phyloP scores from a whole-genome alignment of 2,329 filamentous ascomycete species.

The Pseudogymnoascus sp. region DNA sequence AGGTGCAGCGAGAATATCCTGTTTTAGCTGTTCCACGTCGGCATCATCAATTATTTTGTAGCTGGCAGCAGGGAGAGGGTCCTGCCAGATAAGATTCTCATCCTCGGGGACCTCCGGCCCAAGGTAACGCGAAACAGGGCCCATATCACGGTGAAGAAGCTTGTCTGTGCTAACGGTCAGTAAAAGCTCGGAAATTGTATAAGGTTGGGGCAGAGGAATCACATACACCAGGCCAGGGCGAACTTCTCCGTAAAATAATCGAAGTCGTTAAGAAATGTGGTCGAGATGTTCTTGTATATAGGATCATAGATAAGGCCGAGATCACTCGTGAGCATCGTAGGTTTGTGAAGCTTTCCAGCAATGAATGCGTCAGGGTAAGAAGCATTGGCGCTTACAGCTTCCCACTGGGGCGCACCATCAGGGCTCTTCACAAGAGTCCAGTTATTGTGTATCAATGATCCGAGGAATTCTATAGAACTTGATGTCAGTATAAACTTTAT shows the following conservation, averaged over 20 bases:
- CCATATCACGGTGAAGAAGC: conserved; percentile 53
- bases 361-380: conserved; percentile 48
- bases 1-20: conserved; percentile 38
- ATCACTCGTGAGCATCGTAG: conserved; percentile 49
- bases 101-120: conserved; percentile 50
- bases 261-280: conserved; percentile 33
- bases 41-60: conserved; percentile 39
- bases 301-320: conserved; percentile 47
- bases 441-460: conserved; percentile 52
- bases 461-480: conserved; percentile 34
- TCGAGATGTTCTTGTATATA: conserved; percentile 47
- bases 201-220: neutral
- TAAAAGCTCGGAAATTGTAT: neutral
- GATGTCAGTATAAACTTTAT: neutral
- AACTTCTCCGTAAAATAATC: conserved; percentile 45
- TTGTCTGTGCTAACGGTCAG: conserved; percentile 50
- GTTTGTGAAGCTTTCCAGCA: conserved; percentile 42
- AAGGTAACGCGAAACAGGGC: conserved; percentile 44
- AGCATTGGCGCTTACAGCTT: conserved; percentile 34
- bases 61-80: conserved; percentile 41
- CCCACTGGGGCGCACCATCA: conserved; percentile 50
- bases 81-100: conserved; percentile 44
- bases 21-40: conserved; percentile 42
- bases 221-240: conserved; percentile 34
- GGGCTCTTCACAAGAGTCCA: conserved; percentile 49